Percentiles rank a stretch among this genome's conserved stretches.
Conservation (phyloP, 345 rosid species). For the Moricandia arvensis region DNA sequence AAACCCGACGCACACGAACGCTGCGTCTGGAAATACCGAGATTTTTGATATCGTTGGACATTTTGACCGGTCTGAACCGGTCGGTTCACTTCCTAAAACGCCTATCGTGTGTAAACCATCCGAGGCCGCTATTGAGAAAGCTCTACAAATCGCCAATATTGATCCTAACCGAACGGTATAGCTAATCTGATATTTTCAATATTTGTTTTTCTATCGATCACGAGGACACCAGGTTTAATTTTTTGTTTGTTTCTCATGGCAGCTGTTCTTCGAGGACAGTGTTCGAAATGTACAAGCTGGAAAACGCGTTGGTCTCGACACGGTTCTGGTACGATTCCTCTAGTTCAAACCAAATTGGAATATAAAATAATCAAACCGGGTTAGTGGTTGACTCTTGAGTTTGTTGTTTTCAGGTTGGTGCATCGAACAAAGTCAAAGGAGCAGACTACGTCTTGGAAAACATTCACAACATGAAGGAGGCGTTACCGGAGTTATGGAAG, state of each 20-base stretch:
- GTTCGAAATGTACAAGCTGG: constrained; percentile 85
- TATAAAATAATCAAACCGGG: not conserved
- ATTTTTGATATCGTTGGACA: constrained; percentile 72
- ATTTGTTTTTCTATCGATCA: not conserved
- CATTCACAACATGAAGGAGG: constrained; percentile 80
- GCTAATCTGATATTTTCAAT: not conserved
- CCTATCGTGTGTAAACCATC: constrained; percentile 83
- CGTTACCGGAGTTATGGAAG: constrained; percentile 73
- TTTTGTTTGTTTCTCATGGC: constrained; percentile 19
- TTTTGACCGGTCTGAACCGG: constrained; percentile 42
- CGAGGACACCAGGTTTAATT: not conserved
- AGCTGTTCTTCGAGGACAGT: constrained; percentile 91
- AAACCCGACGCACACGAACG: constrained; percentile 53
- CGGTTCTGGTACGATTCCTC: constrained; percentile 58
- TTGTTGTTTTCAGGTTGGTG: constrained; percentile 57
- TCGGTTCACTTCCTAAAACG: constrained; percentile 55
- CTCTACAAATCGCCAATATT: constrained; percentile 69
- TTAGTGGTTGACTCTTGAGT: not conserved
- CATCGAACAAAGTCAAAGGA: constrained; percentile 68
- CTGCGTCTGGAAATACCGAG: constrained; percentile 40
- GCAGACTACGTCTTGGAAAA: constrained; percentile 84
- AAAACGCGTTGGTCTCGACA: constrained; percentile 74
- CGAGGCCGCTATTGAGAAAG: constrained; percentile 60
- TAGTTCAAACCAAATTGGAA: not conserved
- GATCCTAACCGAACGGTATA: constrained; percentile 78